Evolutionary conservation across 768 basidiomycete species (phyloP).

Genomic region (Candolleomyces efflorescens): DNA sequence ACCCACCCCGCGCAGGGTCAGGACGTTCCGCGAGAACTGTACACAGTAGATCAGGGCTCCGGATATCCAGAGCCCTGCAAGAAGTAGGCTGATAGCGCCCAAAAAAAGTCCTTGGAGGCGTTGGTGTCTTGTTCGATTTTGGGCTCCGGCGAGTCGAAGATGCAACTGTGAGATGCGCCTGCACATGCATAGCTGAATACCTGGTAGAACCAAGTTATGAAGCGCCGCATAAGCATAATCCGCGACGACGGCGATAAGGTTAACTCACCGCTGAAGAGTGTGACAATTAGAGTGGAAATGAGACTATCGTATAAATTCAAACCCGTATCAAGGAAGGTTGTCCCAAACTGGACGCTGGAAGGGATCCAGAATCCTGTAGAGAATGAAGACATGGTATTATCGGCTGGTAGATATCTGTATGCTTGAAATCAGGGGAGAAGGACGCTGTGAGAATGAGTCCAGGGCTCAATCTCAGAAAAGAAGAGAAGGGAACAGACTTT

Average conservation of each 20-base stretch:
- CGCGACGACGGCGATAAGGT: not conserved
- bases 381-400: not conserved
- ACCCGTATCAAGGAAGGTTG: not conserved
- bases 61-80: not conserved
- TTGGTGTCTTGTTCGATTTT: not conserved
- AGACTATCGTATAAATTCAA: not conserved
- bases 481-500: no score
- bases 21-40: slow-evolving; percentile 1
- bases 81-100: not conserved
- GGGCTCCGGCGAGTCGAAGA: not conserved
- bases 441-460: no score
- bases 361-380: slow-evolving; percentile 1
- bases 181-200: slow-evolving; percentile 2
- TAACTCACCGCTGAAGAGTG: slow-evolving; percentile 2
- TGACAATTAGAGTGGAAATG: not conserved
- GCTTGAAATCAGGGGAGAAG: no score
- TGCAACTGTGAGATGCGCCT: not conserved
- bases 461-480: no score
- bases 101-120: not conserved
- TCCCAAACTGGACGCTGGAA: not conserved
- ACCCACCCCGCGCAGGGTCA: not conserved
- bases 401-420: not conserved
- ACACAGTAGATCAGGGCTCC: not conserved
- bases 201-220: not conserved
- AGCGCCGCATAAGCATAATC: no score